Conservation (phyloP, 2,329 filamentous ascomycete genomes). For the Colletotrichum endophyticum region DNA sequence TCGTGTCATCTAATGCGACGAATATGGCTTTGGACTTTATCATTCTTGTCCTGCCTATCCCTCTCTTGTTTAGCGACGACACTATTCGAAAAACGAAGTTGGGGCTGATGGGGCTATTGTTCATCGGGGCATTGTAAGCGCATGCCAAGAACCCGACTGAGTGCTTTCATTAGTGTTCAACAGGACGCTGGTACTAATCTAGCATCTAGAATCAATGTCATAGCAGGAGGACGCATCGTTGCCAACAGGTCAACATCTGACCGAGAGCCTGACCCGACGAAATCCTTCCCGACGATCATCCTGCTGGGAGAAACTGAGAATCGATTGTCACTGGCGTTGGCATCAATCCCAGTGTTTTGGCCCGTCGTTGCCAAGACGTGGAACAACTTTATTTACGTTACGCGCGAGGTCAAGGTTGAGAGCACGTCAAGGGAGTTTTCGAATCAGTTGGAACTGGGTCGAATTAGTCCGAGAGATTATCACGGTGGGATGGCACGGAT, state of each 20-base stretch:
- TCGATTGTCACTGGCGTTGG: not conserved
- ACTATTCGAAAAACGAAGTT: not conserved
- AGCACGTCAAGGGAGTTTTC: not conserved
- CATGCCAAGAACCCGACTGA: too few species aligned
- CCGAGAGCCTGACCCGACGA: not conserved
- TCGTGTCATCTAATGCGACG: not conserved
- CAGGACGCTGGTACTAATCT: not conserved
- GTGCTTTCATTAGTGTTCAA: not conserved
- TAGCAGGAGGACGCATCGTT: not conserved
- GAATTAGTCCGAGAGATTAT: not conserved
- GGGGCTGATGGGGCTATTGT: not conserved
- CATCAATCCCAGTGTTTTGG: constrained; percentile 9
- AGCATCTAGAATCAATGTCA: not conserved
- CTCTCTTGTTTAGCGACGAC: not conserved
- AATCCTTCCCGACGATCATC: not conserved
- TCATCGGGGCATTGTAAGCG: not conserved
- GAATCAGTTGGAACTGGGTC: not conserved
- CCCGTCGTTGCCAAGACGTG: not conserved
- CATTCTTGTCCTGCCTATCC: constrained; percentile 3
- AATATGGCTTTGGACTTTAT: constrained; percentile 8
- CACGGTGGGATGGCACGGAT: not conserved
- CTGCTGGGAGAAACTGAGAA: not conserved
- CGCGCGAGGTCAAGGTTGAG: not conserved
- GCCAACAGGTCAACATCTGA: not conserved
- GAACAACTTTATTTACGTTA: not conserved